Evolutionary conservation across 2,329 filamentous ascomycete genomes (phyloP), one percentile per base, ranked within the genome.

Genomic region (Penicillium sp.): DNA sequence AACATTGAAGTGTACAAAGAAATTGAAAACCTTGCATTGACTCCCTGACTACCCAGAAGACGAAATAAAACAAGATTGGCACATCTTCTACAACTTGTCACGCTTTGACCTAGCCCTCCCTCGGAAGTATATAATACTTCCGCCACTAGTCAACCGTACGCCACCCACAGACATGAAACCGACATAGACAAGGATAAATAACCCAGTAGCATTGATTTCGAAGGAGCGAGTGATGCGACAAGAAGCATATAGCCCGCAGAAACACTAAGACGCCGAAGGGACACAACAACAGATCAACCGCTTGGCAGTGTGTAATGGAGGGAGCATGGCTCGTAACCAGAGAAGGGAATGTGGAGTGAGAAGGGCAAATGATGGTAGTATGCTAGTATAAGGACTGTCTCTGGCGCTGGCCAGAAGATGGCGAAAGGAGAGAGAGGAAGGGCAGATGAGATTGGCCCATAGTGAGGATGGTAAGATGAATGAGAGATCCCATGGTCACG

Each of bases 241-340:
- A 53, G 57, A 56, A 56, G 56, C 47, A 61, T 55, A 58, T 55
- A 53, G 54, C 43, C 55, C 51, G 53, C 56, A 62, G 38, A 49
- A 61, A 61, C 58, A 62, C 57, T 51, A 60, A 62, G 56, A 64
- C 64, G 62, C 64, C 64, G 47, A 64, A 59, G 52, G 29, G 36
- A 60, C 47, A 62, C 55, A 57, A 43, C 52, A 55, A 63, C 53
- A 64, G 59, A 66, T 65, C 61, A 62, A 65, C 61, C 64, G 62
- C 61, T 66, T 51, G 59, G 63, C 64, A 65, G 66, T 65, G 65
- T 62, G 58, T 61, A 62, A 64, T 64, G 57, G 50, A 55, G 55
- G 54, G 52, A 56, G 57, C 44, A 58, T 50, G 33, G 58, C 48
- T 52, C 43, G 51, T 53, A 60, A 54, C 57, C 60, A 48, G 51